Percentiles rank a stretch among this genome's conserved stretches.
These are phyloP conservation scores for Primulina eburnea DNA, from an alignment of 257 asterid genomes.

Conservation along the genomic window DNA sequence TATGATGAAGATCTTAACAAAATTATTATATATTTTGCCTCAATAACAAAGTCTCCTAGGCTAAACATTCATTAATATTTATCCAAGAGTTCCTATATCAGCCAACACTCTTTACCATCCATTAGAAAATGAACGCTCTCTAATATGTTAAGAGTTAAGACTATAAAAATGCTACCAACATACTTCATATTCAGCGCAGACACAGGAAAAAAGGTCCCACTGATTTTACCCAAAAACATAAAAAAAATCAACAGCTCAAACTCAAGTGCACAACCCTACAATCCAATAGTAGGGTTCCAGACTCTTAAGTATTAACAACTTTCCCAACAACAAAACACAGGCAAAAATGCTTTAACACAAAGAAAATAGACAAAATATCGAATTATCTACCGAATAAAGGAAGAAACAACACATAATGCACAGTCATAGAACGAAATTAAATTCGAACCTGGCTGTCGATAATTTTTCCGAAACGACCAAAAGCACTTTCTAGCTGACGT, in stretches of 20 bases:
- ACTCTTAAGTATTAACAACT: neutral
- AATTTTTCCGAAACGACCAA: constrained; percentile 79
- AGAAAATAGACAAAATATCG: neutral
- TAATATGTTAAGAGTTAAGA: neutral
- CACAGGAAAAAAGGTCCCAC: neutral
- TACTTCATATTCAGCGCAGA: neutral
- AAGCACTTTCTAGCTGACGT: constrained; percentile 88
- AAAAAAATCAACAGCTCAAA: neutral
- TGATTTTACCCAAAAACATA: neutral
- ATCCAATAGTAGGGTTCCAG: neutral
- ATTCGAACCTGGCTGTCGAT: constrained; percentile 74
- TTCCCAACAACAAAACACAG: neutral
- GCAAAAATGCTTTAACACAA: constrained; percentile 5
- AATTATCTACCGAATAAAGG: neutral
- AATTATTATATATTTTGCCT: neutral
- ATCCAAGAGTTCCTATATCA: neutral
- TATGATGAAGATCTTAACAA: neutral
- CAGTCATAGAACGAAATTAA: constrained; percentile 14
- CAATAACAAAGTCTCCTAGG: neutral
- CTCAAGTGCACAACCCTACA: too few species aligned
- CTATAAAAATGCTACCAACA: neutral
- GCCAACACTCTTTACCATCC: neutral
- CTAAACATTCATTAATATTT: neutral
- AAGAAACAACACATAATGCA: neutral
- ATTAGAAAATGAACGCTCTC: neutral